Base-by-base conservation (phyloP, 148 eudicot species). In the Vaccinium corymbosum region DNA sequence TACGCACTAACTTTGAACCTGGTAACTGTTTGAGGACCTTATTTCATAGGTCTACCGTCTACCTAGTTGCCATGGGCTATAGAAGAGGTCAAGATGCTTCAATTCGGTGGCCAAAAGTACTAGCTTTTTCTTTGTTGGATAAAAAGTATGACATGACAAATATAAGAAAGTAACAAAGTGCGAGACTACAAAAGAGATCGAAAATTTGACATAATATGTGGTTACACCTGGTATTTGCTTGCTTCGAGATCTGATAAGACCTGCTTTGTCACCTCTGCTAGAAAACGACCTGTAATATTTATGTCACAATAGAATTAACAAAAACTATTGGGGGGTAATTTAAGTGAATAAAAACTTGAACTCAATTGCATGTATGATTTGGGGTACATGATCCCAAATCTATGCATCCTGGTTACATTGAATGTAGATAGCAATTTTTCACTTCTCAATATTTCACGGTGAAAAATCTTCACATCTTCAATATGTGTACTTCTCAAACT, bases 211-310 rank as follows among this genome's bases (percentile, higher is more conserved):
- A 25, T 0, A 53, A 62, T 25, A 16, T 50, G 25, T 61, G 38
- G 82, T 11, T 72, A 77, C 74, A 89, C 91, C 95, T 94, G 97
- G 80, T 92, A 94, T 90, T 92, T 94, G 87, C 95, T 94, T 73
- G 94, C 94, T 90, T 91, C 94, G 49, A 92, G 93, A 86, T 94
- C 97, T 80, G 87, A 83, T 82, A 94, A 84, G 84, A 94, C 97
- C 89, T 92, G 89, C 82, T 94, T 94, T 32, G 97, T 94, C 81
- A 94, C 88, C 91, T 92, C 97, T 38, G 93, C 97, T 62, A 94
- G 73, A 86, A 91, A 94, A 80, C 97, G 93, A 48, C 97, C 95
- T 94, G 89, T 81, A 87, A 82, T 10, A 75, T 59, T n/a, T 38
- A 80, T 25, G 8, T 27, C 22, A 82, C 56, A 74, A 55, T 57